Conservation (phyloP, 2,329 filamentous ascomycete species). For the Aspergillus viridinutans region DNA sequence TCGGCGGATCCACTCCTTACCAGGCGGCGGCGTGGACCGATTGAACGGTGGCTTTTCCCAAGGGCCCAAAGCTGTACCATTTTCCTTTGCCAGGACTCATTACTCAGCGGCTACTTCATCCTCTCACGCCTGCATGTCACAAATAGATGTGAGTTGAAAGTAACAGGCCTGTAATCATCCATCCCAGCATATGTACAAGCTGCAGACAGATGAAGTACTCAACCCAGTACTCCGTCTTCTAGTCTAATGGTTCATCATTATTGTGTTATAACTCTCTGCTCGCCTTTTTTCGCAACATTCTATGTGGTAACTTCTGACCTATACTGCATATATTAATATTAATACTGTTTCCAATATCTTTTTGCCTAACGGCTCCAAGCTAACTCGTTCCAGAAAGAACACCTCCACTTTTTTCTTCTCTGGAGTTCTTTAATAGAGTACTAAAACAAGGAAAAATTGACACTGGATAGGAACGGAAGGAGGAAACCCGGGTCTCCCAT, state of each 20-base stretch:
- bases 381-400: constrained; percentile 14
- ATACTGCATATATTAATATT: neutral
- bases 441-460: neutral
- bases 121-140: neutral
- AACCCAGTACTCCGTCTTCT: neutral
- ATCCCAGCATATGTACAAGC: neutral
- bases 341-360: constrained; percentile 1
- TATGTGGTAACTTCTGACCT: neutral
- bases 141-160: neutral
- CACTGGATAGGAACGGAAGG: neutral
- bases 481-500: neutral
- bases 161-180: neutral
- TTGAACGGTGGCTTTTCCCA: constrained; percentile 11
- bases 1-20: constrained; percentile 15
- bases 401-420: neutral
- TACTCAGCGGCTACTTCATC: neutral
- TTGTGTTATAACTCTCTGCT: neutral
- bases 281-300: neutral
- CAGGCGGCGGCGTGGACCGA: constrained; percentile 17
- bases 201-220: neutral
- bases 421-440: neutral
- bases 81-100: no score
- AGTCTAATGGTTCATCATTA: neutral
- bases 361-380: constrained; percentile 7
- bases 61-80: neutral